Base-by-base conservation (phyloP, 768 basidiomycete genomes). In the Xerocomus potaroensis region DNA sequence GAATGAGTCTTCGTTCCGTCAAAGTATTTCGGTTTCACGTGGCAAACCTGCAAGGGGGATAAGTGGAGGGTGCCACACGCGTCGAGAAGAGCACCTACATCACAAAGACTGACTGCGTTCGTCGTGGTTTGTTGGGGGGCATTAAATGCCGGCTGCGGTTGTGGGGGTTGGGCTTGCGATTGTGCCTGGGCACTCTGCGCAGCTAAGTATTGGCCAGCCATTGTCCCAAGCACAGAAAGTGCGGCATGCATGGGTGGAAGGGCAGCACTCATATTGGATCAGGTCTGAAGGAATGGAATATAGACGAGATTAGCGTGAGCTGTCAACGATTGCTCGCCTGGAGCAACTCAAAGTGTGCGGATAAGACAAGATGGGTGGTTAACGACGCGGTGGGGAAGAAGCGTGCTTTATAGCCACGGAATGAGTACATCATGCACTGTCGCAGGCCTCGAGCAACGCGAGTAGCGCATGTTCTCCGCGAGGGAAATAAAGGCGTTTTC, bases 1-100 rank as follows among this genome's bases (percentile, higher is more conserved):
- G 75, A 70, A 58, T 81, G 80, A 5, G 72, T 74, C 58, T 75
- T 79, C 38, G 61, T 66, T 11, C 79, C 78, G 49, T 82, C 81
- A 52, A 69, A 68, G 56, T 75, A 74, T 54, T 78, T 83, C 19
- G 80, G 79, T 40, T 76, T 73, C 27, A 67, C 51, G 47, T 78
- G 75, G 57, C 82, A 84, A 33, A 71, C 67, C 82, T 83, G 41
- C 18, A 48, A 50, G 32, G 39, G 26, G 33, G 23, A 19, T 54
- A 21, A 43, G 16, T 40, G 29, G 37, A 49, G 35, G 27, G 15
- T 23, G 18, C 40, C 34, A 41, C 33, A 50, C 32, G 48, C 41
- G 8, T 50, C 38, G 49, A 36, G 23, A 22, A 14, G 19, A 38
- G 19, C 11, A 64, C 73, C 45, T 56, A 83, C 80, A 54, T 80